Evolutionary conservation across 164 flowering plant species (phyloP).

Genomic region (Houttuynia cordata): DNA sequence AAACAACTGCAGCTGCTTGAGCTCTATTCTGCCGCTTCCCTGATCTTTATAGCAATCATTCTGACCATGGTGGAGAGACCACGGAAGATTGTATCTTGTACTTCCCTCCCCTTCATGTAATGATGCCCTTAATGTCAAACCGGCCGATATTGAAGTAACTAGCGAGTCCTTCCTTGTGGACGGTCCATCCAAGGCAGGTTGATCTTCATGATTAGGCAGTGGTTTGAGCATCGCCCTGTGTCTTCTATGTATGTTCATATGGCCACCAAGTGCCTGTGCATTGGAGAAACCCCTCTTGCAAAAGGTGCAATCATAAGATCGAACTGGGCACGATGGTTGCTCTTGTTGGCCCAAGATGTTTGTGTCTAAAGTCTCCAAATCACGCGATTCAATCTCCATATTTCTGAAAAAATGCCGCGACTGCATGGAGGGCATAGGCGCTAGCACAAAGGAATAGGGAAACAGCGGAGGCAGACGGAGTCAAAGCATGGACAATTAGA

Average conservation of each 20-base stretch:
- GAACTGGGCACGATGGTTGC: conserved; percentile 5
- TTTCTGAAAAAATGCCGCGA: too few relatives aligned
- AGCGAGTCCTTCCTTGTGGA: conserved; percentile 3
- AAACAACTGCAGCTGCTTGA: conserved; percentile 19
- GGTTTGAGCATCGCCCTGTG: conserved; percentile 37
- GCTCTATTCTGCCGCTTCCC: conserved; percentile 4
- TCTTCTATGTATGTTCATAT: conserved; percentile 41
- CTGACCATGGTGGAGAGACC: neutral
- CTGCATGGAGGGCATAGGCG: too few relatives aligned
- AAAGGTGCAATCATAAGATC: conserved; percentile 23
- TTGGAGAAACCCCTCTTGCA: conserved; percentile 30
- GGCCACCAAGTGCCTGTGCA: conserved; percentile 41
- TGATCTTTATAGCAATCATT: neutral
- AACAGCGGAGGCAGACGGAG: neutral
- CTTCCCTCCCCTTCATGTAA: neutral
- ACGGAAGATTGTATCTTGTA: conserved; percentile 2
- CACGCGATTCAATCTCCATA: conserved; percentile 8
- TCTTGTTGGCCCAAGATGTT: neutral
- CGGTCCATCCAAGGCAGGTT: conserved; percentile 10
- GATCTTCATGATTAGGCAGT: conserved; percentile 6
- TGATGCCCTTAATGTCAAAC: neutral
- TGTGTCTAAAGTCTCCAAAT: conserved; percentile 1
- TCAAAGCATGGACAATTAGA: conserved; percentile 2
- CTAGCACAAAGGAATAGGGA: neutral
- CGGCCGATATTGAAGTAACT: neutral